Evolutionary conservation across 1,284 basidiomycete genomes (phyloP).

Genomic region (Austropuccinia psidii): DNA sequence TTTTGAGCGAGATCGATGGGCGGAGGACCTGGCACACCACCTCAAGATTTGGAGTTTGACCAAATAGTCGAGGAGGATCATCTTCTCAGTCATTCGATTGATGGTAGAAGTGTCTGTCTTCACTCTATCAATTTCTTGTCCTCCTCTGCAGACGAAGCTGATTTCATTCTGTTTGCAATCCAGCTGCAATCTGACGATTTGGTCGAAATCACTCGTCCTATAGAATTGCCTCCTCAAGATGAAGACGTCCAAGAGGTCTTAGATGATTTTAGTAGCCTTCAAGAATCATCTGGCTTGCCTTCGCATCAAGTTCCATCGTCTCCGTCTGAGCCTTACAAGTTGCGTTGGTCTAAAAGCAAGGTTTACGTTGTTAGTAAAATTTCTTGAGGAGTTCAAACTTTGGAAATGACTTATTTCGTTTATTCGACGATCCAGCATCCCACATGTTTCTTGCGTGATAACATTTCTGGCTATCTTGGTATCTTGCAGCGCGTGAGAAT

Average conservation of each 20-base stretch:
- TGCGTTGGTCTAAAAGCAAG: slow-evolving; percentile 81
- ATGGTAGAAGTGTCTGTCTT: slow-evolving; percentile 13
- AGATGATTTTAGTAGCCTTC: neutral
- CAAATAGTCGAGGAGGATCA: slow-evolving; percentile 5
- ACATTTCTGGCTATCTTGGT: slow-evolving; percentile 82
- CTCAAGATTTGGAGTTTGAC: neutral
- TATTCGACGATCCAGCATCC: slow-evolving; percentile 57
- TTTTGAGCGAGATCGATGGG: too few relatives aligned
- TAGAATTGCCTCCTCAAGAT: neutral
- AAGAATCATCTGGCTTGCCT: neutral
- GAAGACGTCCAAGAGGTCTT: too few relatives aligned
- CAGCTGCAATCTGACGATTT: slow-evolving; percentile 29
- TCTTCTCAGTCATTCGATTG: slow-evolving; percentile 8
- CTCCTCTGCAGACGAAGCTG: neutral
- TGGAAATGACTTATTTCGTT: neutral
- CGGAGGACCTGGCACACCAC: slow-evolving; percentile 12
- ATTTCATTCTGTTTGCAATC: neutral
- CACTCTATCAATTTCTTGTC: neutral
- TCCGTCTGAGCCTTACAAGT: slow-evolving; percentile 39
- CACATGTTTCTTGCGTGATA: slow-evolving; percentile 79
- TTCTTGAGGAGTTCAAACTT: neutral
- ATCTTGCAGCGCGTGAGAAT: slow-evolving; percentile 68
- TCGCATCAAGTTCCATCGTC: neutral
- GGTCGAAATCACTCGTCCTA: slow-evolving; percentile 27
- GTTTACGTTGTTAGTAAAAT: slow-evolving; percentile 54